Evolutionary conservation across 805 yeast species (phyloP), one percentile per base, ranked within the genome.

Genomic region (Candida ulmi): DNA sequence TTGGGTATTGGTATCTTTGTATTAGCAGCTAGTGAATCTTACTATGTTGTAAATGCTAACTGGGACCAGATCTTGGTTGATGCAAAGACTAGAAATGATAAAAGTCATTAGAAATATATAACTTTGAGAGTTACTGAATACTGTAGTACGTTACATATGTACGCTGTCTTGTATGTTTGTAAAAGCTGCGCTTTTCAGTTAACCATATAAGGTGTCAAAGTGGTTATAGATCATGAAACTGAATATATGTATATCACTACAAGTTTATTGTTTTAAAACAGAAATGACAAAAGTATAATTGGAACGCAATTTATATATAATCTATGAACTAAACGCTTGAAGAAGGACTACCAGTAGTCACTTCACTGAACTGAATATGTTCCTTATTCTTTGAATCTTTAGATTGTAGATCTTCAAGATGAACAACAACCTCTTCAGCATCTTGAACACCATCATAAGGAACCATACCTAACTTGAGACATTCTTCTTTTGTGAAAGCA

Each of bases 1-100:
- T 63, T 83, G 43, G 76, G 80, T 2, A 65, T 69, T 13, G 80
- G 78, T 3, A 63, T 78, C n/a, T 46, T 63, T 3, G 40, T 66
- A 15, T 55, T 78, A 31, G 69, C 78, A 3, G 13, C 53, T 16
- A 58, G 66, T 11, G 76, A 76, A 46, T 52, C 64, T 7, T 66
- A 60, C 42, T 67, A 49, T 42, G 65, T 65, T 12, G 16, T 54
- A 5, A 51, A 48, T n/a, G 66, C 76, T 8, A 60, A 74, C 46
- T 77, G 83, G 83, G 50, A 26, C n/a, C 13, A 26, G n/a, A 26
- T 26, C 29, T 12, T 26, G 15, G 29, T 13, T 12, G 29, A 26
- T 26, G 29, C 29, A n/a, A 26, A 26, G n/a, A 8, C 6, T n/a
- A 26, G 29, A 26, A 26, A 26, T n/a, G 29, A 26, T 8, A 26